These are phyloP conservation scores for Linnemannia elongata DNA, from an alignment of 192 early-diverging fungal species.

Conservation along the genomic window DNA sequence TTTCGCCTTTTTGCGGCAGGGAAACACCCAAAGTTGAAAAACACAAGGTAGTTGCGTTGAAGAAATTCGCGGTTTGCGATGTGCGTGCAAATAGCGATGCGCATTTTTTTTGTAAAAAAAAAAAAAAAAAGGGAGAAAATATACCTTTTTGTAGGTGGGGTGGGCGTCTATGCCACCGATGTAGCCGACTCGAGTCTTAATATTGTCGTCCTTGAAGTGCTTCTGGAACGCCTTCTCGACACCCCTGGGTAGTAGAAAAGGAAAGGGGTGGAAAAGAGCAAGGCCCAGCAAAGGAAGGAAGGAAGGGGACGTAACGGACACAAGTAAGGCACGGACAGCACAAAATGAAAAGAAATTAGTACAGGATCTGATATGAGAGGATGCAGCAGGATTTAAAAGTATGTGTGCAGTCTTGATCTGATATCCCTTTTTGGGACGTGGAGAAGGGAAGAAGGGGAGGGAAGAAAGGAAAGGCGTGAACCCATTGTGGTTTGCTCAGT, in stretches of 20 bases:
- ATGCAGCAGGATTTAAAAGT: no score
- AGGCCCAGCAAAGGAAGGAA: not conserved
- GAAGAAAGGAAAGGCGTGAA: not conserved
- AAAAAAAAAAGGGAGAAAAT: not conserved
- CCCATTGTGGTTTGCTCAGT: not conserved
- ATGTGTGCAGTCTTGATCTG: no score
- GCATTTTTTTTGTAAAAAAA: no score
- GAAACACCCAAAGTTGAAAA: no score
- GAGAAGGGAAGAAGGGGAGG: no score
- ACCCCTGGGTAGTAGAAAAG: constrained; percentile 58
- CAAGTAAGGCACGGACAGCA: not conserved
- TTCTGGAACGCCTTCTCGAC: constrained; percentile 67
- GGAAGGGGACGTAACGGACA: no score
- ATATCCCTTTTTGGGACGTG: not conserved
- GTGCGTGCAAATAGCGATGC: no score
- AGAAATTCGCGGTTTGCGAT: no score
- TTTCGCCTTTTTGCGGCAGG: no score
- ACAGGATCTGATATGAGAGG: not conserved
- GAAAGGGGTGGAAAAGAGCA: not conserved
- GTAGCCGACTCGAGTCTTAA: constrained; percentile 64
- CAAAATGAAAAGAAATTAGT: not conserved
- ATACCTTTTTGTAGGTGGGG: constrained; percentile 64
- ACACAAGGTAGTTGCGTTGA: no score
- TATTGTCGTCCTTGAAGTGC: constrained; percentile 56
- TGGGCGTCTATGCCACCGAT: constrained; percentile 59